Evolutionary conservation across 2,329 filamentous ascomycete genomes (phyloP), one percentile per base, ranked within the genome.

Genomic region (Exophiala lecanii-corni): DNA sequence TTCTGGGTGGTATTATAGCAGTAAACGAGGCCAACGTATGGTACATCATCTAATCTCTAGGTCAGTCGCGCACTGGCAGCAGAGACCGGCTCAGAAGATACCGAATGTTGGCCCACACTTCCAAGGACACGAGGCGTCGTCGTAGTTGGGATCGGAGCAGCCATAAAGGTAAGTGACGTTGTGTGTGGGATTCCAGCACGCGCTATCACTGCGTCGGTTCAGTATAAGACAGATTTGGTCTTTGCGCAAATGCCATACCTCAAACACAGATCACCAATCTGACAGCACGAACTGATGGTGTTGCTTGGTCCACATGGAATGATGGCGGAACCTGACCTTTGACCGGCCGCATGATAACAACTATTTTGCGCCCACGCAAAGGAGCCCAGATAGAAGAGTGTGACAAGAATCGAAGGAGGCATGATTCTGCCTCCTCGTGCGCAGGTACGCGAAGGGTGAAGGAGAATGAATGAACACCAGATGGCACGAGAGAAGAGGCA

Each of bases 181-280:
- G n/a, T 28, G 25, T 9, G 25, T 28, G n/a, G 25, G 25, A 28
- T 28, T 28, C 25, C 25, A 28, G 25, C 25, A 28, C 7, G 25
- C 25, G n/a, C 25, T 28, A n/a, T 28, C 25, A 28, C 25, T 28
- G 7, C n/a, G 25, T 9, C 7, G 25, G 9, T 7, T 28, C 25
- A 28, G 25, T 28, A 28, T 28, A n/a, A 28, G 7, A n/a, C 7
- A 28, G 25, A 28, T 28, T 9, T 28, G 25, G n/a, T n/a, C 25
- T 28, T 28, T 28, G 9, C 25, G 7, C 25, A 9, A n/a, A 28
- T 9, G 25, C n/a, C 9, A 28, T 28, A 28, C 25, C 25, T 28
- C n/a, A 28, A 28, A 28, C 25, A 28, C 25, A 28, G n/a, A n/a
- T 28, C 25, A n/a, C 25, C 25, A n/a, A 28, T 28, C n/a, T 28